phyloP scores from a whole-genome alignment of 371 early-diverging fungal species.

The Nematocida displodere region DNA sequence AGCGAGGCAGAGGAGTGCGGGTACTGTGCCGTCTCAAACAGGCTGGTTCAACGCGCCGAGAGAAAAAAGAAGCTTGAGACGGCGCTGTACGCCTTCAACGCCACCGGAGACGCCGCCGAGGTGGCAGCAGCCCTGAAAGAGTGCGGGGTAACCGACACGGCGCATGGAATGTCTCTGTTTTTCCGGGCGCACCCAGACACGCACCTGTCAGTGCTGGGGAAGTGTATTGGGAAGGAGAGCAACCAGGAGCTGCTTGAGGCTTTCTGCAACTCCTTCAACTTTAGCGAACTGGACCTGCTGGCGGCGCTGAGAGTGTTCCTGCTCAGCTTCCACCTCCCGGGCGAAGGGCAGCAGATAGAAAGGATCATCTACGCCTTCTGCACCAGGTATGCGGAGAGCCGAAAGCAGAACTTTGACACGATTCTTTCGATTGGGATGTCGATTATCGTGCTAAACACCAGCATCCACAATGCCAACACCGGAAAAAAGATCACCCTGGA shows the following conservation, averaged over 20 bases:
- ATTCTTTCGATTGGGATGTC: slow-evolving; percentile 63
- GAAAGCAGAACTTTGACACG: slow-evolving; percentile 30
- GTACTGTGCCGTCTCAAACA: background rate
- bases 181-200: slow-evolving; percentile 25
- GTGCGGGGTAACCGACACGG: background rate
- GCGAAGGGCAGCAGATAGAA: slow-evolving; percentile 84
- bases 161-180: background rate
- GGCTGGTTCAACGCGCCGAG: background rate
- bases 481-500: slow-evolving; percentile 77
- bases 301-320: slow-evolving; percentile 76
- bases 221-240: slow-evolving; percentile 71
- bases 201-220: slow-evolving; percentile 68
- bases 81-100: slow-evolving; percentile 20
- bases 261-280: slow-evolving; percentile 76
- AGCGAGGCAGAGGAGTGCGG: background rate
- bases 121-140: background rate
- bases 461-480: slow-evolving; percentile 81
- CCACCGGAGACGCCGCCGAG: background rate
- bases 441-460: slow-evolving; percentile 82
- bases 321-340: slow-evolving; percentile 77
- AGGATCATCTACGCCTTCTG: slow-evolving; percentile 79
- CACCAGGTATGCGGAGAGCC: slow-evolving; percentile 69
- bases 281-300: slow-evolving; percentile 73
- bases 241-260: slow-evolving; percentile 71
- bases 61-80: background rate